Evolutionary conservation across 768 basidiomycete species (phyloP).

Genomic region (Trametes cingulata): DNA sequence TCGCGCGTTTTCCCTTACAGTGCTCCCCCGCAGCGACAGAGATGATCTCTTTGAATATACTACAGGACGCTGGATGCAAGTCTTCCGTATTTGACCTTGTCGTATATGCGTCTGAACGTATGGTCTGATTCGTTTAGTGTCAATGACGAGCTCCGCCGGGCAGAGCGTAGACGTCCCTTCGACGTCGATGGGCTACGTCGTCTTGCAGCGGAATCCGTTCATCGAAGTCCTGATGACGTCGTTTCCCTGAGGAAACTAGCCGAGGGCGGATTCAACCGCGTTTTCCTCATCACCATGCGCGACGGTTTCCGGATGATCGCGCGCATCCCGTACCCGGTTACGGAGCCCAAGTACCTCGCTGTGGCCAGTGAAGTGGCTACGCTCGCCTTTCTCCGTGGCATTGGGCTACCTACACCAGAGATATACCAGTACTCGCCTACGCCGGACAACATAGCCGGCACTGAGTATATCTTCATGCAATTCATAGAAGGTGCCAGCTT

Average conservation of each 20-base stretch:
- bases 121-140: constrained; percentile 5
- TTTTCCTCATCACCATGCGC: constrained; percentile 33
- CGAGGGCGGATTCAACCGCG: constrained; percentile 40
- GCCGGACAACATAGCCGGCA: constrained; percentile 30
- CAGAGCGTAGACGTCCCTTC: constrained; percentile 46
- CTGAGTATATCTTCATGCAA: constrained; percentile 36
- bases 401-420: constrained; percentile 34
- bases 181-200: constrained; percentile 43
- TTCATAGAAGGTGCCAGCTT: constrained; percentile 40
- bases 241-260: constrained; percentile 41
- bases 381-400: constrained; percentile 29
- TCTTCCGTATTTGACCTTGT: constrained; percentile 15
- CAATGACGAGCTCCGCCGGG: constrained; percentile 42
- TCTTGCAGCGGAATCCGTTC: constrained; percentile 47
- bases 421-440: constrained; percentile 35
- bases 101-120: constrained; percentile 2
- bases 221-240: constrained; percentile 40
- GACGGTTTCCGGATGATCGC: constrained; percentile 29
- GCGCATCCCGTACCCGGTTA: constrained; percentile 31
- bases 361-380: constrained; percentile 37
- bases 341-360: constrained; percentile 30
- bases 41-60: constrained; percentile 29
- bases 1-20: background rate
- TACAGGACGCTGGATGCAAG: constrained; percentile 32
- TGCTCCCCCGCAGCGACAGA: background rate